These are phyloP conservation scores for Leishmania amazonensis DNA, from an alignment of 208 protist species.

Conservation along the genomic window DNA sequence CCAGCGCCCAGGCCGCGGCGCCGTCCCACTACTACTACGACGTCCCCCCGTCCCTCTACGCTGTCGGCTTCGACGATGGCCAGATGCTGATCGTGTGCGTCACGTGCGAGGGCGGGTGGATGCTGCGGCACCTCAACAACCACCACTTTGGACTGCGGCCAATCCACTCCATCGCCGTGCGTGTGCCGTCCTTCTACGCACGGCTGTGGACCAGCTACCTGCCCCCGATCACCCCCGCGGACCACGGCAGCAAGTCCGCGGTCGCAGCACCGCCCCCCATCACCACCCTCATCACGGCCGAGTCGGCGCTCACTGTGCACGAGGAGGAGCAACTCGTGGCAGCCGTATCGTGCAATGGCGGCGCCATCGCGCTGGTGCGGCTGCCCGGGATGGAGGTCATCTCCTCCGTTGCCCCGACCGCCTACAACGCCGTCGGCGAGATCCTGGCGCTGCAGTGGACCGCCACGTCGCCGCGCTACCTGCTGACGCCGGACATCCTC, in stretches of 20 bases:
- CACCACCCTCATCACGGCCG: constrained; percentile 37
- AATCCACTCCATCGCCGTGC: constrained; percentile 60
- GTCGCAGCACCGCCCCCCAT: constrained; percentile 3
- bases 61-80: constrained; percentile 78
- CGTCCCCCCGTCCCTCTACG: constrained; percentile 69
- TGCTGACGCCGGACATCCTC: constrained; percentile 69
- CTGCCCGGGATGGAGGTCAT: constrained; percentile 60
- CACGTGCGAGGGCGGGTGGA: constrained; percentile 57
- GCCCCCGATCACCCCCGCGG: constrained; percentile 16
- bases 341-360: constrained; percentile 68
- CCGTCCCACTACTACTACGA: constrained; percentile 39
- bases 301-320: constrained; percentile 42
- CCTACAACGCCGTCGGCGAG: constrained; percentile 72
- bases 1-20: neutral
- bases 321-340: constrained; percentile 65
- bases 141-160: constrained; percentile 46
- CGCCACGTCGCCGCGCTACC: constrained; percentile 32
- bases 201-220: constrained; percentile 57
- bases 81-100: constrained; percentile 70
- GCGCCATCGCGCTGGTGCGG: constrained; percentile 57
- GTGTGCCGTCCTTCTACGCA: constrained; percentile 62
- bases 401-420: constrained; percentile 41
- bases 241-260: neutral
- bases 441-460: constrained; percentile 73
- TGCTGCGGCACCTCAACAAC: constrained; percentile 55